These are phyloP conservation scores for Pseudohyphozyma bogoriensis DNA, from an alignment of 768 basidiomycete species.

Conservation along the genomic window DNA sequence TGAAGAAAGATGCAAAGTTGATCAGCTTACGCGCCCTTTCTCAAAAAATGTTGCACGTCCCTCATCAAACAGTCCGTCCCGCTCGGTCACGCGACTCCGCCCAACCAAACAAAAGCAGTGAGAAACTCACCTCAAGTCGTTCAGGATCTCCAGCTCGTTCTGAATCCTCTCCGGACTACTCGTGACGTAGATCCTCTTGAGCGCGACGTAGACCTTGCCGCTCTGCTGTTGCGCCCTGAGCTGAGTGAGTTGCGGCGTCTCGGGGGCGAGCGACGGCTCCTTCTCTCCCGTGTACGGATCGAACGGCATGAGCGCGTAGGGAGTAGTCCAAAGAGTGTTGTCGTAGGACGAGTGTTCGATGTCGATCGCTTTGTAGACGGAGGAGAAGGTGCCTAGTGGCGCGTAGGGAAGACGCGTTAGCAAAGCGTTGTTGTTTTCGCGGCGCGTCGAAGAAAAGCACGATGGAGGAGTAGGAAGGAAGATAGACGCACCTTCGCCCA, in stretches of 20 bases:
- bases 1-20: too few species aligned
- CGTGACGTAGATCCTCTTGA: slow-evolving; percentile 95
- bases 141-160: slow-evolving; percentile 86
- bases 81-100: too few species aligned
- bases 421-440: too few species aligned
- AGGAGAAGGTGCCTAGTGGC: slow-evolving; percentile 79
- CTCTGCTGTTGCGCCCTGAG: slow-evolving; percentile 39
- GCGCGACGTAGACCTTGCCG: slow-evolving; percentile 59
- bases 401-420: not conserved
- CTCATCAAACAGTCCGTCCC: slow-evolving; percentile 1
- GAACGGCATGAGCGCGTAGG: not conserved
- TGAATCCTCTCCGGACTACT: slow-evolving; percentile 83
- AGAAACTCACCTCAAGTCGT: slow-evolving; percentile 45
- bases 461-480: not conserved
- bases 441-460: too few species aligned
- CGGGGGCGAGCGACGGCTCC: not conserved
- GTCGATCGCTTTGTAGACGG: slow-evolving; percentile 97
- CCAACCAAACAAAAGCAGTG: too few species aligned
- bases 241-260: not conserved
- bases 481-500: slow-evolving; percentile 60
- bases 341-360: slow-evolving; percentile 52
- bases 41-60: too few species aligned
- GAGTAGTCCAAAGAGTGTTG: slow-evolving; percentile 43
- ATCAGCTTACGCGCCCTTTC: too few species aligned
- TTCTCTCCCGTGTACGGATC: not conserved